phyloP scores from a whole-genome alignment of 1,284 basidiomycete genomes.

The Trichosporon faecale region DNA sequence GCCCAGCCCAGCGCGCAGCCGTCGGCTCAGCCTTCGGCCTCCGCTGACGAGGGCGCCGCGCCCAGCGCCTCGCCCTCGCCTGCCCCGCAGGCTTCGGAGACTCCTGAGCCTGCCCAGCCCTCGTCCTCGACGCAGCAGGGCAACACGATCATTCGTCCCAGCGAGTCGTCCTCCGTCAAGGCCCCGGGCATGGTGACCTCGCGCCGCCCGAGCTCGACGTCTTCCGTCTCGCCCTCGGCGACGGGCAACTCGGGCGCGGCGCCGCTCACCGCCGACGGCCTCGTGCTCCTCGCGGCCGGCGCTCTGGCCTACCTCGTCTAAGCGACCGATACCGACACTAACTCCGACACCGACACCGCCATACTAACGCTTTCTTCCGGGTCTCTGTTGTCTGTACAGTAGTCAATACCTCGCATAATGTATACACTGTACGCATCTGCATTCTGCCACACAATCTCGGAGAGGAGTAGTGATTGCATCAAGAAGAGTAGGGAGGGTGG shows the following conservation, averaged over 20 bases:
- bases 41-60: neutral
- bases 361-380: neutral
- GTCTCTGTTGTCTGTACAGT: conserved; percentile 8
- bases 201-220: neutral
- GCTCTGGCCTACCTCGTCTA: neutral
- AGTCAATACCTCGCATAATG: neutral
- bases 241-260: neutral
- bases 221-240: neutral
- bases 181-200: neutral
- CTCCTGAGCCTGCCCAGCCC: neutral
- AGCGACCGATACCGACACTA: neutral
- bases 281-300: neutral
- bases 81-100: neutral
- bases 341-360: neutral
- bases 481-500: neutral
- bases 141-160: conserved; percentile 5
- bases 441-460: neutral
- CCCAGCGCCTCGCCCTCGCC: neutral
- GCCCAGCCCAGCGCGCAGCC: neutral
- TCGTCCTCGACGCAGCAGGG: neutral
- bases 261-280: neutral
- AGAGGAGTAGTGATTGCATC: neutral
- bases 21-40: neutral
- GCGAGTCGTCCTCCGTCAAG: neutral
- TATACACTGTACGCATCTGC: conserved; percentile 3